Evolutionary conservation across 495 filamentous ascomycete species (phyloP).

Genomic region (Articulospora tetracladia): DNA sequence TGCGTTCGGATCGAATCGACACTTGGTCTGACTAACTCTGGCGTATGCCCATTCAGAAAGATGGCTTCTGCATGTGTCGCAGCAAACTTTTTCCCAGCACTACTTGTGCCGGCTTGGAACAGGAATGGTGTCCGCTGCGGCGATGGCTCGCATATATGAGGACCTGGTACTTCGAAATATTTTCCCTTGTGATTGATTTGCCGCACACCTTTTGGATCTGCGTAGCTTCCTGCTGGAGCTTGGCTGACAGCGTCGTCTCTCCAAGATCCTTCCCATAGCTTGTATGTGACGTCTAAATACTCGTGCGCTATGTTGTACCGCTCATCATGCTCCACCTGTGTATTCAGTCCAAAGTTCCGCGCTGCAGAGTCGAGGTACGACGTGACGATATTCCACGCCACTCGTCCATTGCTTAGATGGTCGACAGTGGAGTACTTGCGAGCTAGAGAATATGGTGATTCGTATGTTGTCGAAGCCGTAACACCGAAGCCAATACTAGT

Average conservation of each 20-base stretch:
- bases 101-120: slow-evolving; percentile 62
- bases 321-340: slow-evolving; percentile 57
- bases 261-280: slow-evolving; percentile 63
- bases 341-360: slow-evolving; percentile 54
- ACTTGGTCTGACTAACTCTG: slow-evolving; percentile 37
- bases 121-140: slow-evolving; percentile 64
- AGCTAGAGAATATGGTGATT: slow-evolving; percentile 13
- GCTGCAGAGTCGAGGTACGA: slow-evolving; percentile 58
- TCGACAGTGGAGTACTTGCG: slow-evolving; percentile 20
- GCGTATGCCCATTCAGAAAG: slow-evolving; percentile 49
- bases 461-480: slow-evolving; percentile 18
- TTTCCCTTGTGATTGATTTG: slow-evolving; percentile 65
- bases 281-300: slow-evolving; percentile 25
- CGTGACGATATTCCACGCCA: slow-evolving; percentile 67
- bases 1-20: slow-evolving; percentile 48
- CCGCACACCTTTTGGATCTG: slow-evolving; percentile 51
- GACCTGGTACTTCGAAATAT: slow-evolving; percentile 62
- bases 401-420: slow-evolving; percentile 18
- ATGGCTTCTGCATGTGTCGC: slow-evolving; percentile 61
- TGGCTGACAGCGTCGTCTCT: slow-evolving; percentile 49
- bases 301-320: slow-evolving; percentile 54
- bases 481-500: slow-evolving; percentile 20
- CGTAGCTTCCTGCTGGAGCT: slow-evolving; percentile 46
- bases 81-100: slow-evolving; percentile 59
- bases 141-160: slow-evolving; percentile 59